Evolutionary conservation across 2,329 filamentous ascomycete genomes (phyloP), one percentile per base, ranked within the genome.

Genomic region (Eutypa lata): DNA sequence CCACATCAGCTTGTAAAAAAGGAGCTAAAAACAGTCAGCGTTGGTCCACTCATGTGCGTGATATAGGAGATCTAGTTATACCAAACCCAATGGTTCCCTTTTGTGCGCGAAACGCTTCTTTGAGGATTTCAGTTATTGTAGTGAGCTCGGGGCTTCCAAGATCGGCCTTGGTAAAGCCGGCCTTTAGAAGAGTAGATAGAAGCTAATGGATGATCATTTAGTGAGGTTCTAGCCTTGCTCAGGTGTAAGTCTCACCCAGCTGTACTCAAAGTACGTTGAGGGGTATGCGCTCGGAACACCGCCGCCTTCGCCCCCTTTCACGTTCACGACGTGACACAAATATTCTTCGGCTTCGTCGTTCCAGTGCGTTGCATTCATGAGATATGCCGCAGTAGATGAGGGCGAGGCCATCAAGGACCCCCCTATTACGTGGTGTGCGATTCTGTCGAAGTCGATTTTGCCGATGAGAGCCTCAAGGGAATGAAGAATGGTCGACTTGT

Each of bases 381-480:
- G 53, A 24, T 60, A 61, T 21, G 60, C 71, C 0, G 72, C 72
- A 1, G 72, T 75, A 1, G 73, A 69, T 1, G 71, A 70, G 7
- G 73, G 73, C 1, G 71, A 74, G 2, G 58, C 70, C 58, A 73
- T 63, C 58, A 74, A 70, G 7, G 61, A 61, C 2, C 70, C 71
- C 44, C 62, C 53, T 11, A 59, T 53, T 48, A 58, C 64, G 47
- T 71, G 68, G 14, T 73, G 68, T 13, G 51, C 53, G 7, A 74
- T 55, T 43, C 59, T 63, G 47, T 71, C 59, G 51, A 75, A 75
- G 38, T 73, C 65, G 19, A 71, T 55, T 37, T 54, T 62, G 10
- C 71, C 68, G 19, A 68, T 63, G 46, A 73, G 71, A 0, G 69
- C 70, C 48, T 75, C 73, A 0, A 75, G 56, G 0, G 71, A 73